These are phyloP conservation scores for Pythium chondricola DNA, from an alignment of 352 stramenopile genomes.

Conservation along the genomic window DNA sequence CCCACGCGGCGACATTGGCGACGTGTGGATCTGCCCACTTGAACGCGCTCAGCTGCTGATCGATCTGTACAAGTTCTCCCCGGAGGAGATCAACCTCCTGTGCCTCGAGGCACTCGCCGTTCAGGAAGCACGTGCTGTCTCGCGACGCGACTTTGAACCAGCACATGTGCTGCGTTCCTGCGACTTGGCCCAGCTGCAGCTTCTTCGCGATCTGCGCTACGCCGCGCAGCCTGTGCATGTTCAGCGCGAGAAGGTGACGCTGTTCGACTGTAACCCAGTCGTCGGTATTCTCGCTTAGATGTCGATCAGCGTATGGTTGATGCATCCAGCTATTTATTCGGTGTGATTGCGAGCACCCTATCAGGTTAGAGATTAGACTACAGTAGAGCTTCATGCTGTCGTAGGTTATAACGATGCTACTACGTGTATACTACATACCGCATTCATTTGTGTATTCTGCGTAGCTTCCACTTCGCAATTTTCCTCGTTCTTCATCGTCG, in stretches of 20 bases:
- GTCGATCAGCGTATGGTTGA: neutral
- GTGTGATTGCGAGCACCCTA: too few relatives aligned
- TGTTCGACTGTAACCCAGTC: constrained; percentile 10
- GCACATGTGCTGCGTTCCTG: constrained; percentile 17
- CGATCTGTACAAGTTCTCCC: constrained; percentile 24
- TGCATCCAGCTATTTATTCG: constrained; percentile 9
- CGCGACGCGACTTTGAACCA: constrained; percentile 21
- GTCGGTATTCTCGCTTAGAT: constrained; percentile 14
- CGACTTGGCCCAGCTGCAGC: constrained; percentile 23
- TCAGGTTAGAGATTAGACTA: too few relatives aligned
- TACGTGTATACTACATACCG: too few relatives aligned
- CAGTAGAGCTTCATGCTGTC: too few relatives aligned
- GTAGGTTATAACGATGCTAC: too few relatives aligned
- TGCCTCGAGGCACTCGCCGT: constrained; percentile 38
- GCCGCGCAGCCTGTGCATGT: neutral
- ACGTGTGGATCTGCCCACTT: constrained; percentile 44
- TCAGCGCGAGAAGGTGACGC: constrained; percentile 15
- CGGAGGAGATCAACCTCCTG: constrained; percentile 42
- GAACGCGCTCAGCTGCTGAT: constrained; percentile 35
- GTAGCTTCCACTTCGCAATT: too few relatives aligned
- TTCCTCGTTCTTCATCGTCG: too few relatives aligned
- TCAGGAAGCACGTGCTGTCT: constrained; percentile 30
- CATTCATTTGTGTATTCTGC: too few relatives aligned
- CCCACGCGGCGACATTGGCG: constrained; percentile 18
- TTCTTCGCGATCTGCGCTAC: constrained; percentile 5